Base-by-base conservation (phyloP, 2,329 filamentous ascomycete species). In the Byssoonygena ceratinophila region DNA sequence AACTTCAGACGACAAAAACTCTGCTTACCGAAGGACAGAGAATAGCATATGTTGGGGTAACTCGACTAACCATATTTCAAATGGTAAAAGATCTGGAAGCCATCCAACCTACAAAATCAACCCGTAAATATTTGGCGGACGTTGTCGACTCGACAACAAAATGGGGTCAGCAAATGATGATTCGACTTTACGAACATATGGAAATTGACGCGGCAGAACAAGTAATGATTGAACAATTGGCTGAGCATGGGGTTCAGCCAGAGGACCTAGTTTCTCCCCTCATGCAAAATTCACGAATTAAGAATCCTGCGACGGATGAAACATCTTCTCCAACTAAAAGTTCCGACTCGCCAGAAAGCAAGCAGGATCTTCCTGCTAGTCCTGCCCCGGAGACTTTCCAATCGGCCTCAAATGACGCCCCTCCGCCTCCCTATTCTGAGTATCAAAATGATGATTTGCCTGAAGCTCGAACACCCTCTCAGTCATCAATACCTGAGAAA, bases 101-200 rank as follows among this genome's bases (percentile, higher is more conserved):
- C 9, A 66, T 90, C 36, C 78, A 82, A 55, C 52, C 60, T 27
- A 82, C 77, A 1, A 87, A 77, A 61, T 78, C 76, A 39, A 78
- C 80, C 1, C 92, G 84, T 68, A 96, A 91, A 66, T 74, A 82
- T 40, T 66, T 89, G 9, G 76, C 79, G 27, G 72, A 84, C 55
- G 80, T 85, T 0, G 73, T 82, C 9, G 92, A 96, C 67, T 80
- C 83, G 32, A 84, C 87, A 72, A 85, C 85, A 68, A 96, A 96
- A 85, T 98, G 91, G 91, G 83, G 86, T 53, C 92, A 98, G 67
- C 94, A 94, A 72, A 94, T 95, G 78, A 98, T 98, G 90, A 82
- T 96, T 55, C 82, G 91, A 22, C 68, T 98, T 11, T 98, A 97
- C 67, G 75, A 81, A 11, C 92, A 98, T 69, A 98, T 98, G 92